Evolutionary conservation across 1,139 yeast genomes (phyloP).

Genomic region (Hyphopichia khmerensis): DNA sequence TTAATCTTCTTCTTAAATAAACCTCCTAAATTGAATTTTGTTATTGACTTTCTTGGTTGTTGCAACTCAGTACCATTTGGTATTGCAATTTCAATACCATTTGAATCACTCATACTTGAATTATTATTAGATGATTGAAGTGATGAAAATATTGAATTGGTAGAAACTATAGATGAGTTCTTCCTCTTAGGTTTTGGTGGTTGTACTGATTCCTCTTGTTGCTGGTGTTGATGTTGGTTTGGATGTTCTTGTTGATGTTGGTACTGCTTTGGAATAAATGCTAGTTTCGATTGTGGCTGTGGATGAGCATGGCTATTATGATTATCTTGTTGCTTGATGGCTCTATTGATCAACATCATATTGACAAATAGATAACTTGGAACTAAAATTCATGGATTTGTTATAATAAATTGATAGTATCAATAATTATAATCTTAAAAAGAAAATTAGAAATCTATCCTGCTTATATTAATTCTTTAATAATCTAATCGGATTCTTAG

Average conservation of each 20-base stretch:
- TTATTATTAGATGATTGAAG: background rate
- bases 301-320: background rate
- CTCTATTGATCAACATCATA: conserved; percentile 4
- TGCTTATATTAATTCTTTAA: too few species aligned
- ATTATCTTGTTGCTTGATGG: conserved; percentile 1
- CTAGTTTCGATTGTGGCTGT: background rate
- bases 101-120: background rate
- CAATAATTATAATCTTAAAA: too few species aligned
- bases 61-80: too few species aligned
- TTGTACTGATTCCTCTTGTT: background rate
- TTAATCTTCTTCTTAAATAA: conserved; percentile 15
- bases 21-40: conserved; percentile 20
- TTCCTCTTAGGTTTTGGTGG: conserved; percentile 1
- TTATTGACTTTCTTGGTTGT: conserved; percentile 2
- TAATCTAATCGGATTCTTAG: too few species aligned
- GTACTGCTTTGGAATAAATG: too few species aligned
- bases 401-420: too few species aligned
- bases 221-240: background rate
- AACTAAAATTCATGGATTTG: too few species aligned
- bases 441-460: too few species aligned
- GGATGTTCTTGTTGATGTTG: background rate
- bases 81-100: background rate
- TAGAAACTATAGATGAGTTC: background rate
- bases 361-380: background rate
- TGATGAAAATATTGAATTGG: background rate